phyloP scores from a whole-genome alignment of 1,139 yeast genomes.

The Diutina mesorugosa region DNA sequence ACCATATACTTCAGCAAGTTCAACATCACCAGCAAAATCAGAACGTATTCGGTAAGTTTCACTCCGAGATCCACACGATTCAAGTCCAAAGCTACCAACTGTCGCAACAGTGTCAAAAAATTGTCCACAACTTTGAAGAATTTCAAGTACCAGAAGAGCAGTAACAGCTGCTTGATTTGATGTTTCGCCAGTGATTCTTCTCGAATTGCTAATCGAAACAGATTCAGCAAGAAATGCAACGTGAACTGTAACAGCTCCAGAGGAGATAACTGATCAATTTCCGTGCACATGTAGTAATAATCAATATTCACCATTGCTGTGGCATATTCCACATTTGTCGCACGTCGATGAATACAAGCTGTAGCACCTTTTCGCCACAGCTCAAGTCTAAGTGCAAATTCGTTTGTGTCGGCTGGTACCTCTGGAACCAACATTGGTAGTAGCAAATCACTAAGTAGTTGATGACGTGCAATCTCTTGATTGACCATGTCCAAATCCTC shows the following conservation, averaged over 20 bases:
- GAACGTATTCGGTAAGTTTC: slow-evolving; percentile 15
- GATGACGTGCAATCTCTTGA: slow-evolving; percentile 12
- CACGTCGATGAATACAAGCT: slow-evolving; percentile 15
- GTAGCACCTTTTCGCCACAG: slow-evolving; percentile 23
- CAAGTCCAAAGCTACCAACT: slow-evolving; percentile 5
- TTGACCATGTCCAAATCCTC: slow-evolving; percentile 8
- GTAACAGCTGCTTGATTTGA: slow-evolving; percentile 4
- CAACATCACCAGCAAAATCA: slow-evolving; percentile 18
- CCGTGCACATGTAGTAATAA: slow-evolving; percentile 27
- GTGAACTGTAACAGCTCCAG: slow-evolving; percentile 28
- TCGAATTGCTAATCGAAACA: slow-evolving; percentile 23
- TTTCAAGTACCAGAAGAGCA: slow-evolving; percentile 22
- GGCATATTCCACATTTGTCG: slow-evolving; percentile 18
- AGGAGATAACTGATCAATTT: slow-evolving; percentile 26
- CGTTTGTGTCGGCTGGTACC: slow-evolving; percentile 8
- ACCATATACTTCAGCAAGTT: slow-evolving; percentile 12
- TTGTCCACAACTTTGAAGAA: slow-evolving; percentile 23
- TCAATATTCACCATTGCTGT: slow-evolving; percentile 22
- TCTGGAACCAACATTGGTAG: slow-evolving; percentile 6
- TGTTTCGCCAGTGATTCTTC: slow-evolving; percentile 6
- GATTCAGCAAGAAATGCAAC: slow-evolving; percentile 27
- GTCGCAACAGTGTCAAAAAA: slow-evolving; percentile 15
- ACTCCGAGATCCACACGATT: slow-evolving; percentile 6
- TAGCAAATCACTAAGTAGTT: slow-evolving; percentile 7
- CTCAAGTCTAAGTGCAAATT: slow-evolving; percentile 17